phyloP scores from a whole-genome alignment of 1,284 basidiomycete genomes.

The Pterulicium gracile region DNA sequence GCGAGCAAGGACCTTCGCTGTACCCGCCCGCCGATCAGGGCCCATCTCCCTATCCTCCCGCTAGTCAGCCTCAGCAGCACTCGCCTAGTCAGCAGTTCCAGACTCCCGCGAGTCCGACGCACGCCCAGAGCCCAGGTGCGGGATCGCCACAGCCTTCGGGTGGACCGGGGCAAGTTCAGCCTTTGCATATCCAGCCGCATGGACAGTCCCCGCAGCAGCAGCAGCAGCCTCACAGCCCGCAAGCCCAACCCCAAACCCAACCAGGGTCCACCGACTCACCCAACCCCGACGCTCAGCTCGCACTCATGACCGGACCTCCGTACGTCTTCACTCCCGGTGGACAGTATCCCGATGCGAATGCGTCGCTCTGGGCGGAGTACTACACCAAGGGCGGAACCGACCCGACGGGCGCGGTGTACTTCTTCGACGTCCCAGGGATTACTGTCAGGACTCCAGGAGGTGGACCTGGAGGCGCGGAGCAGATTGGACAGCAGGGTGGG shows the following conservation, averaged over 20 bases:
- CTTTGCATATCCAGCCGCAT: conserved; percentile 12
- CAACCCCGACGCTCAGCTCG: conserved; percentile 35
- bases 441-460: conserved; percentile 19
- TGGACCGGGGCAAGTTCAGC: conserved; percentile 9
- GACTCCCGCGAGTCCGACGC: not conserved
- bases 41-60: conserved; percentile 17
- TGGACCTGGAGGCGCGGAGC: not conserved
- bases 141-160: not conserved
- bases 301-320: conserved; percentile 31
- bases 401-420: conserved; percentile 61
- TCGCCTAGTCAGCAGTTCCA: conserved; percentile 1
- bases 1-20: not conserved
- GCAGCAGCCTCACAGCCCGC: conserved; percentile 15
- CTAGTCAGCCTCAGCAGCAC: conserved; percentile 16
- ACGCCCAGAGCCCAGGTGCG: not conserved
- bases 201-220: conserved; percentile 14
- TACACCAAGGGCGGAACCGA: conserved; percentile 68
- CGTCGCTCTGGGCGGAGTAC: conserved; percentile 74
- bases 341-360: conserved; percentile 61
- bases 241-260: conserved; percentile 16
- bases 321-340: conserved; percentile 57
- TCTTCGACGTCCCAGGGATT: conserved; percentile 61
- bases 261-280: conserved; percentile 12
- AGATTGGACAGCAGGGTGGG: not conserved
- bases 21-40: conserved; percentile 2